Evolutionary conservation across 1,284 basidiomycete species (phyloP), one percentile per base, ranked within the genome.

Genomic region (Ceratobasidium sp.): DNA sequence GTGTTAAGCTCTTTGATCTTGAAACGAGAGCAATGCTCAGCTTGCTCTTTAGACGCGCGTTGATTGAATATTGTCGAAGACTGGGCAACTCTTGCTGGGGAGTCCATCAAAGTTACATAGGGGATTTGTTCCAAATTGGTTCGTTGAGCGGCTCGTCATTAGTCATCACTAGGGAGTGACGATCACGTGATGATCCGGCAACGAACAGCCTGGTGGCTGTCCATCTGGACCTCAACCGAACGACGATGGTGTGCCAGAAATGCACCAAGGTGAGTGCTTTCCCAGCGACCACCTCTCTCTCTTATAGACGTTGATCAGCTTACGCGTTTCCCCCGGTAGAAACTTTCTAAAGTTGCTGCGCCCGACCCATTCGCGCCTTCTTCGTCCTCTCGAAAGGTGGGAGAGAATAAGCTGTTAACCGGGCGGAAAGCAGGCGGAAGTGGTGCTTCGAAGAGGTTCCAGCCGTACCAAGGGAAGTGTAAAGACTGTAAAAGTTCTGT

Each of bases 361-460:
- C 77, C 78, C 7, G 78, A 78, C 59, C 78, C 78, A 22, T 78
- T 77, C 64, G 45, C 75, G 17, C 66, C 78, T 15, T 76, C 77
- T 41, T 72, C 77, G 6, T 77, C 77, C 24, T 75, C 59, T 9
- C 80, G 81, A 74, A 81, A 79, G 69, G 75, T 82, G 54, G 81
- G 81, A 22, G 81, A 80, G 76, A 82, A 82, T 79, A 82, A 82
- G 77, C 79, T 82, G 17, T 69, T 81, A 11, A 76, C 77, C 11
- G 59, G 57, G 24, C 59, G 65, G 19, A 71, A 71, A 24, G 74
- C 54, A n/a, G 75, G 75, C 3, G 75, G 74, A 33, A 57, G 57
- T 3, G 71, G 73, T 64, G 27, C 74, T n/a, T 76, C 78, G 50
- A 75, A 78, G 72, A 57, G 75, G 33, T 75, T 62, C 29, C 69